A percentile compares a stretch with the other conserved stretches of the same genome.
These are phyloP conservation scores for Quercus variabilis DNA, from an alignment of 306 rosid species.

Conservation along the genomic window DNA sequence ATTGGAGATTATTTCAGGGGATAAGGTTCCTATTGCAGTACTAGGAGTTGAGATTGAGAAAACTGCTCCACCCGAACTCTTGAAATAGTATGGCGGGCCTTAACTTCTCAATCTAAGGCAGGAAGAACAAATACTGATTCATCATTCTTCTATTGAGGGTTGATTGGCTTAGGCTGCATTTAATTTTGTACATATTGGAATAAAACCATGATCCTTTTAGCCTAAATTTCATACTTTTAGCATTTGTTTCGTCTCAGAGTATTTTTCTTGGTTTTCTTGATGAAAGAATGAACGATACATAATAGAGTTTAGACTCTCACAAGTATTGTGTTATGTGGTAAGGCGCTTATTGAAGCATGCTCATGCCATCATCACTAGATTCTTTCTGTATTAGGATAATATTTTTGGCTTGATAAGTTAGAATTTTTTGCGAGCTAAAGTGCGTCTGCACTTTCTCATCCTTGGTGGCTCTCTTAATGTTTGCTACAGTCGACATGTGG, in stretches of 20 bases:
- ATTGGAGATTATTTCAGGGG: conserved; percentile 37
- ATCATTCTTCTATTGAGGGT: not conserved
- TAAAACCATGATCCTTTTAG: not conserved
- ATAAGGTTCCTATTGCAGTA: conserved; percentile 41
- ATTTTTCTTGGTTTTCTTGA: not conserved
- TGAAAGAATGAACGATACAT: too few relatives aligned
- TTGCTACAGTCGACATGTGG: too few relatives aligned
- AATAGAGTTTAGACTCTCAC: too few relatives aligned
- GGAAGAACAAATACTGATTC: not conserved
- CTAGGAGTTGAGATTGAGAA: conserved; percentile 67
- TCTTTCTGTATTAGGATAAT: too few relatives aligned
- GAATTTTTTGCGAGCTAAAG: too few relatives aligned
- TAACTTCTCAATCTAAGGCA: conserved; percentile 51
- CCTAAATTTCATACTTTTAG: not conserved
- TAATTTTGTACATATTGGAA: not conserved
- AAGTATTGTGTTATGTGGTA: too few relatives aligned
- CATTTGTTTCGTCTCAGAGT: not conserved
- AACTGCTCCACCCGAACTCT: conserved; percentile 45
- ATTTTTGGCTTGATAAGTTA: too few relatives aligned
- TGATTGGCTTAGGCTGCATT: too few relatives aligned
- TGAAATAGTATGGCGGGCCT: conserved; percentile 52
- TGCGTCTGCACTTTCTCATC: too few relatives aligned
- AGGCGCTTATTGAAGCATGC: too few relatives aligned
- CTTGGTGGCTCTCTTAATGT: too few relatives aligned
- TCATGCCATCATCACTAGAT: too few relatives aligned